Evolutionary conservation across 2,329 filamentous ascomycete genomes (phyloP).

Genomic region (Penicillium sp.): DNA sequence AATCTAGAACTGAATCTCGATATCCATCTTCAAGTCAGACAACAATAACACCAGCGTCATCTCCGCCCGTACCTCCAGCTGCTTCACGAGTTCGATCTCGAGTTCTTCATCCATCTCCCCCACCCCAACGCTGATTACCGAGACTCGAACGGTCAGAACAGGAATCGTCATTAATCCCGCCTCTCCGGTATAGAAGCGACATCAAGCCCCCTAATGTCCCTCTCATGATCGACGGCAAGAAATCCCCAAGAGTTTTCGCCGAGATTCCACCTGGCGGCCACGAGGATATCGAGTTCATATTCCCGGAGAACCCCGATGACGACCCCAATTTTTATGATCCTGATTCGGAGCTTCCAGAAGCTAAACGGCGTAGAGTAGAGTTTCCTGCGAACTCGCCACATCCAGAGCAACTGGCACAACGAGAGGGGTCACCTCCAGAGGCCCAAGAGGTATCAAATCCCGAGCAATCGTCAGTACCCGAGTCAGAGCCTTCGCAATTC

Average conservation of each 20-base stretch:
- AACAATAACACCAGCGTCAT: not conserved
- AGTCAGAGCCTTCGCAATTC: not conserved
- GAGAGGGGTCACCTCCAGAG: not conserved
- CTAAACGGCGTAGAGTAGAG: not conserved
- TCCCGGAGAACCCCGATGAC: not conserved
- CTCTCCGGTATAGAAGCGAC: not conserved
- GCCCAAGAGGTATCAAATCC: not conserved
- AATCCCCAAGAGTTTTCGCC: not conserved
- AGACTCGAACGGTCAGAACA: not conserved
- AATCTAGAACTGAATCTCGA: not conserved
- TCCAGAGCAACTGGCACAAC: not conserved
- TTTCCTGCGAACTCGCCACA: not conserved
- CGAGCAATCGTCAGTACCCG: not conserved
- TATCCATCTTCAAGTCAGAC: not conserved
- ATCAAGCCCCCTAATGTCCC: rapidly evolving
- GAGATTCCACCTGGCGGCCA: not conserved
- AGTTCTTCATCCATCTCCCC: no score
- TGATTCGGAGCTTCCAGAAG: not conserved
- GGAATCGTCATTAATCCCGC: not conserved
- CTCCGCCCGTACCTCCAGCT: not conserved
- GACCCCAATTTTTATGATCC: not conserved
- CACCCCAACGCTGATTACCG: not conserved
- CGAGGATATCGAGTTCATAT: not conserved
- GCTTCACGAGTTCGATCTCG: not conserved
- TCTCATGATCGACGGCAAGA: not conserved